Percentiles rank a stretch among this genome's conserved stretches.
phyloP scores from a whole-genome alignment of 2,329 filamentous ascomycete species.

The Endoconidiophora laricicola region DNA sequence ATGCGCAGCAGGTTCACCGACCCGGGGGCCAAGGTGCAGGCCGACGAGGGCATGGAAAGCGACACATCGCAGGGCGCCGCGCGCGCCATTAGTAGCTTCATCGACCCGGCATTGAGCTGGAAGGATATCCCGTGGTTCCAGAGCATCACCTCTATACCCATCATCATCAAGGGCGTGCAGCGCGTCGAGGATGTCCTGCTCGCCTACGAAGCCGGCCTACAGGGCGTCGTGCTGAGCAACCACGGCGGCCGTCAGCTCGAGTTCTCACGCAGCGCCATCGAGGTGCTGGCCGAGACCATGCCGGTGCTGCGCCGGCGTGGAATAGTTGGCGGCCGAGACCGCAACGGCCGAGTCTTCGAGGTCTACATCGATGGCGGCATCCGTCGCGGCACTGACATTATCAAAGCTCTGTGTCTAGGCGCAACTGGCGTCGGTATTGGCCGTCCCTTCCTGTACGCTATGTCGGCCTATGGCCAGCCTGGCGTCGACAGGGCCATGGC shows the following conservation, averaged over 20 bases:
- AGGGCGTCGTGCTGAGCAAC: conserved; percentile 88
- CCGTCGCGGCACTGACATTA: conserved; percentile 77
- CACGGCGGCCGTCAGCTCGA: conserved; percentile 92
- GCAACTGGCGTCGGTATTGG: conserved; percentile 89
- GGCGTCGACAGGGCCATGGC: conserved; percentile 90
- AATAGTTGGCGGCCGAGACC: conserved; percentile 37
- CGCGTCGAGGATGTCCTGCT: conserved; percentile 85
- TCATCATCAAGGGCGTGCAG: conserved; percentile 92
- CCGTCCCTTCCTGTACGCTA: conserved; percentile 86
- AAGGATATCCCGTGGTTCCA: conserved; percentile 88
- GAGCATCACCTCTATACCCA: conserved; percentile 81
- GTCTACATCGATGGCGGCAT: conserved; percentile 85
- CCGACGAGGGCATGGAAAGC: conserved; percentile 43
- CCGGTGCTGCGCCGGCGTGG: conserved; percentile 61
- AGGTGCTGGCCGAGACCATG: conserved; percentile 87
- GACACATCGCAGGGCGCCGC: conserved; percentile 87
- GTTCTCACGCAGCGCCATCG: conserved; percentile 73
- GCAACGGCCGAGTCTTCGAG: conserved; percentile 40
- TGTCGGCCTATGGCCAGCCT: conserved; percentile 75
- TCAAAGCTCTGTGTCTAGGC: conserved; percentile 87
- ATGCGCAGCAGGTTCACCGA: conserved; percentile 90
- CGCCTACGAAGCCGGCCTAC: conserved; percentile 65
- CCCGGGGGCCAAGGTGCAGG: conserved; percentile 67
- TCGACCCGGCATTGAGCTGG: conserved; percentile 88
- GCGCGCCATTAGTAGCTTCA: conserved; percentile 88